These are phyloP conservation scores for Claviceps spartinae DNA, from an alignment of 2,329 filamentous ascomycete species.

Conservation along the genomic window DNA sequence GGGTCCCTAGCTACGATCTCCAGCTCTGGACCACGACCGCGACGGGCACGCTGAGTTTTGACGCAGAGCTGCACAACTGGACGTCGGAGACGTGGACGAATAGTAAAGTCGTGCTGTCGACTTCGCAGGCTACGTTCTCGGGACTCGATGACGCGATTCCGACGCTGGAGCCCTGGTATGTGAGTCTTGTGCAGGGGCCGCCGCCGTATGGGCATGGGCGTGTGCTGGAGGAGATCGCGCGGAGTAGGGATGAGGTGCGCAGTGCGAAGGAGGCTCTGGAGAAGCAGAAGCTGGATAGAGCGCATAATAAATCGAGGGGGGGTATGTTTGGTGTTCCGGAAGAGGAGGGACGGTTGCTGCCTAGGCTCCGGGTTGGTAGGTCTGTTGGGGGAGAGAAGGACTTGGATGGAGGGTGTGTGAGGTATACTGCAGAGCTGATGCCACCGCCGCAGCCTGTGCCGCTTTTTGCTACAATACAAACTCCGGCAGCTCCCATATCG, in stretches of 20 bases:
- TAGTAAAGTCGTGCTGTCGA: slow-evolving; percentile 47
- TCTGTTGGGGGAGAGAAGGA: not conserved
- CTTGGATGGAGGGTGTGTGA: not conserved
- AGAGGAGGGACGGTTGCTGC: not conserved
- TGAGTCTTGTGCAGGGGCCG: slow-evolving; percentile 29
- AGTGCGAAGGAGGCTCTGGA: slow-evolving; percentile 17
- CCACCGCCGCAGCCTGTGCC: not conserved
- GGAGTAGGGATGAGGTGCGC: slow-evolving; percentile 25
- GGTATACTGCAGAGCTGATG: not conserved
- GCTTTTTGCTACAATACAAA: not conserved
- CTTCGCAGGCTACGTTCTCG: slow-evolving; percentile 45
- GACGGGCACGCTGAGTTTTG: slow-evolving; percentile 42
- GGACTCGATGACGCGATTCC: slow-evolving; percentile 43
- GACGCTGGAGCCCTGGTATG: slow-evolving; percentile 39
- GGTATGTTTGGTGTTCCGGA: slow-evolving; percentile 6
- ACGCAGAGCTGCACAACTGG: slow-evolving; percentile 47
- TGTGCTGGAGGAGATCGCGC: slow-evolving; percentile 14
- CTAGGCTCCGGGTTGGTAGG: not conserved
- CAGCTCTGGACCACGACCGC: slow-evolving; percentile 42
- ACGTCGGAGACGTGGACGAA: slow-evolving; percentile 51
- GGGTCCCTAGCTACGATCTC: slow-evolving; percentile 49
- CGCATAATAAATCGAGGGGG: slow-evolving; percentile 1
- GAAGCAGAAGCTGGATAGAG: slow-evolving; percentile 11
- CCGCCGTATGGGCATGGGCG: slow-evolving; percentile 9
- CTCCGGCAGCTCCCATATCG: not conserved